Evolutionary conservation across 2,329 filamentous ascomycete genomes (phyloP).

Genomic region (Pseudogymnoascus sp.): DNA sequence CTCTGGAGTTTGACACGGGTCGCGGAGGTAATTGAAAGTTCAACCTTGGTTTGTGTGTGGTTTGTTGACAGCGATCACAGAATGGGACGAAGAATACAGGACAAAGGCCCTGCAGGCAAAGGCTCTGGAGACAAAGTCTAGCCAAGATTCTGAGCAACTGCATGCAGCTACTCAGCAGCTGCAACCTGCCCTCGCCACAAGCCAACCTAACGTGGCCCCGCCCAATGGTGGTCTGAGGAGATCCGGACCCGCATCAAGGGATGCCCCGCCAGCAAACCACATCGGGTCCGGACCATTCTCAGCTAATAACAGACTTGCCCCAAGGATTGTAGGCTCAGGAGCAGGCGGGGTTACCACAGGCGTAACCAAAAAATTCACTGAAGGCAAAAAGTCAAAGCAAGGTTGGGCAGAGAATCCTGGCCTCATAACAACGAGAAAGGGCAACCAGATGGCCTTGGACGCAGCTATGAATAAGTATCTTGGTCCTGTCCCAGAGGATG

Average conservation of each 20-base stretch:
- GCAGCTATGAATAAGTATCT: background rate
- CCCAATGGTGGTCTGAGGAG: background rate
- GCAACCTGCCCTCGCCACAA: background rate
- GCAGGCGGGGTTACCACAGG: background rate
- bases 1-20: background rate
- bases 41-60: background rate
- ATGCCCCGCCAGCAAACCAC: background rate
- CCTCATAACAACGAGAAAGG: slow-evolving; percentile 1
- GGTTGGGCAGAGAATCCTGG: background rate
- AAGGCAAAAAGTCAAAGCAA: background rate
- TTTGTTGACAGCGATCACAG: background rate
- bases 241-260: background rate
- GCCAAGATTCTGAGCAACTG: background rate
- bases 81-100: background rate
- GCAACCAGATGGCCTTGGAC: slow-evolving; percentile 4
- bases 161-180: background rate
- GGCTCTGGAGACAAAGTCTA: background rate
- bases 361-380: background rate
- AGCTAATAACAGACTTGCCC: background rate
- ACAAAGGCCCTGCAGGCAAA: background rate
- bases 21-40: slow-evolving; percentile 1
- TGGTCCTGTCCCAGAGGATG: background rate
- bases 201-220: background rate
- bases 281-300: background rate
- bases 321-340: background rate